These are phyloP conservation scores for Physaria fendleri DNA, from an alignment of 345 rosid species.

Conservation along the genomic window DNA sequence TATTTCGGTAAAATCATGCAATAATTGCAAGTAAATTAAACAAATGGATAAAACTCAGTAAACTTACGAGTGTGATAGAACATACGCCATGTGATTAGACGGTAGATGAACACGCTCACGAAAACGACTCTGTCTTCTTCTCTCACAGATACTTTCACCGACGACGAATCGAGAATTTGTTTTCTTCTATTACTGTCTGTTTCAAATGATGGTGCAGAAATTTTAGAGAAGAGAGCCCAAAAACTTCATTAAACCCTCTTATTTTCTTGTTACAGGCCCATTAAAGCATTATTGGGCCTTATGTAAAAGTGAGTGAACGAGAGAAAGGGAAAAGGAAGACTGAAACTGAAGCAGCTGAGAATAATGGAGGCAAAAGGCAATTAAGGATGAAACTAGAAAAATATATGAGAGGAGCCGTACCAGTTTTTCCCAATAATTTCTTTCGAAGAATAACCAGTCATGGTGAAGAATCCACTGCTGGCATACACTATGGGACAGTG, in stretches of 20 bases:
- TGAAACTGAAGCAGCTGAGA: constrained; percentile 2
- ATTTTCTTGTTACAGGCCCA: constrained; percentile 6
- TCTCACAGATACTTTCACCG: constrained; percentile 22
- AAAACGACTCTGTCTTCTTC: background rate
- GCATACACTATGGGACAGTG: constrained; percentile 89
- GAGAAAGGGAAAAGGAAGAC: background rate
- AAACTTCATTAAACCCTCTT: background rate
- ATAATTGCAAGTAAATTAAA: background rate
- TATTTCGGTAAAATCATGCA: background rate
- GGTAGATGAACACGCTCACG: constrained; percentile 12
- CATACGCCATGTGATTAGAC: constrained; percentile 18
- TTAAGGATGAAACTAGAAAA: background rate
- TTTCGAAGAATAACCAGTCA: constrained; percentile 86
- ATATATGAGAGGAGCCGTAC: constrained; percentile 33
- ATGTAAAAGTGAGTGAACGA: background rate
- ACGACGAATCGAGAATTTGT: constrained; percentile 19
- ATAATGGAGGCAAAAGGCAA: constrained; percentile 8
- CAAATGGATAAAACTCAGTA: background rate
- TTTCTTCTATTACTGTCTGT: constrained; percentile 4
- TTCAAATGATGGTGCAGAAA: constrained; percentile 14
- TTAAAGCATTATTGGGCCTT: constrained; percentile 3
- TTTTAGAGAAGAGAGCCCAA: background rate
- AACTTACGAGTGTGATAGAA: constrained; percentile 15
- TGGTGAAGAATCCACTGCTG: constrained; percentile 85
- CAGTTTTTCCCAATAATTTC: constrained; percentile 90